A percentile compares a stretch with the other conserved stretches of the same genome.
phyloP scores from a whole-genome alignment of 805 yeast species.

The Yamadazyma kitorensis region DNA sequence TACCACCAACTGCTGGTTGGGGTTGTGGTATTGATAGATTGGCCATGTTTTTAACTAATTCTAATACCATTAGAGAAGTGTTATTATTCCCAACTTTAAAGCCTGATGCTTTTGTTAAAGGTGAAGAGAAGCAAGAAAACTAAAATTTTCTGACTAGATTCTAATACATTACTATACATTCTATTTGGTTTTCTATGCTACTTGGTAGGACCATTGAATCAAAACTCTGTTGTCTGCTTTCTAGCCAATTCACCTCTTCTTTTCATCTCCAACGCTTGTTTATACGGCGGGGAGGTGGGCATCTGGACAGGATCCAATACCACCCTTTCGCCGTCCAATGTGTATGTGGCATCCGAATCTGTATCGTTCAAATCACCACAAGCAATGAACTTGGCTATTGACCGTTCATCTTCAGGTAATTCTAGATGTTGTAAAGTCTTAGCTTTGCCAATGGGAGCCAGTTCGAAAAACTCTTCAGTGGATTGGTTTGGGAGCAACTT shows the following conservation, averaged over 20 bases:
- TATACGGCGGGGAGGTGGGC: conserved; percentile 97
- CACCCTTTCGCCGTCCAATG: conserved; percentile 39
- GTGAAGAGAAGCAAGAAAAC: conserved; percentile 26
- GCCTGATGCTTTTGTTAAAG: conserved; percentile 64
- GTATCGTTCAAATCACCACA: conserved; percentile 89
- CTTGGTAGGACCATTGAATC: no score
- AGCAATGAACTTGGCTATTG: conserved; percentile 87
- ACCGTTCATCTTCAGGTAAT: conserved; percentile 61
- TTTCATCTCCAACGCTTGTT: conserved; percentile 83
- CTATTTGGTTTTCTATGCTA: no score
- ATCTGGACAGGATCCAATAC: conserved; percentile 83
- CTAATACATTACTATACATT: not conserved
- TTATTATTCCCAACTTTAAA: conserved; percentile 97
- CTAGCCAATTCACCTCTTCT: conserved; percentile 54
- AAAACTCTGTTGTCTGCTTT: conserved; percentile 1
- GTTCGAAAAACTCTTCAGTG: conserved; percentile 81
- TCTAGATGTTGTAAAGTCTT: conserved; percentile 45
- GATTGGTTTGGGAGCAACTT: conserved; percentile 52
- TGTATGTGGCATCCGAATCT: conserved; percentile 95
- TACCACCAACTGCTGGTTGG: conserved; percentile 99
- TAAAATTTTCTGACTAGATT: conserved; percentile 6
- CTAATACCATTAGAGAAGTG: conserved; percentile 96
- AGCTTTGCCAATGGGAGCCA: conserved; percentile 54
- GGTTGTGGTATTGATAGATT: conserved; percentile 98
- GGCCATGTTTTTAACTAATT: conserved; percentile 96